A percentile compares a stretch with the other conserved stretches of the same genome.
phyloP scores from a whole-genome alignment of 306 rosid genomes.

The Medicago ruthenica region DNA sequence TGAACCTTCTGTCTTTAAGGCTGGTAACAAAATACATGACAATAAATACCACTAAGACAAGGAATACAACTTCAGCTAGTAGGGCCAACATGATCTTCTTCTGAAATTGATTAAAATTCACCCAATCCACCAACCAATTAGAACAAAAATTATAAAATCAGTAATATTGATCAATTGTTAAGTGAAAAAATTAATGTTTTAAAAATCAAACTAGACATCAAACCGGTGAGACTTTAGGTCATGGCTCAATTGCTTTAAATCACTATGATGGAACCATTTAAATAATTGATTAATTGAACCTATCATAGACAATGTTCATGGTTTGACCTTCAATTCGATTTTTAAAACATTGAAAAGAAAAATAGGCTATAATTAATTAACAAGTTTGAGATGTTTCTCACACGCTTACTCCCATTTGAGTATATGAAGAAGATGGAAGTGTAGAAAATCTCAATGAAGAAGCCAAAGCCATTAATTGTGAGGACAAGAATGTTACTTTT shows the following conservation, averaged over 20 bases:
- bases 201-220: not conserved
- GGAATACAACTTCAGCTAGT: constrained; percentile 49
- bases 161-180: not conserved
- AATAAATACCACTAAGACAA: constrained; percentile 31
- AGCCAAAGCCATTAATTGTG: constrained; percentile 70
- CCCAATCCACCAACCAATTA: constrained; percentile 1
- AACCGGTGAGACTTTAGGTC: not conserved
- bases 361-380: not conserved
- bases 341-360: constrained; percentile 1
- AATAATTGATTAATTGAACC: not conserved
- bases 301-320: not conserved
- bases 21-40: constrained; percentile 42
- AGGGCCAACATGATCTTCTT: constrained; percentile 50
- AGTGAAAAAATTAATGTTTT: not conserved
- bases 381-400: constrained; percentile 34
- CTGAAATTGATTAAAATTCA: constrained; percentile 50
- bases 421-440: constrained; percentile 50
- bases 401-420: constrained; percentile 56
- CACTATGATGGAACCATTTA: not conserved
- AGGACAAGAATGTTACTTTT: constrained; percentile 63
- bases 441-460: constrained; percentile 54
- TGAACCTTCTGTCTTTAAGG: constrained; percentile 38
- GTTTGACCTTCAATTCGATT: not conserved
- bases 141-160: not conserved
- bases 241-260: not conserved